These are phyloP conservation scores for Cytospora chrysosperma DNA, from an alignment of 2,329 filamentous ascomycete species.

Conservation along the genomic window DNA sequence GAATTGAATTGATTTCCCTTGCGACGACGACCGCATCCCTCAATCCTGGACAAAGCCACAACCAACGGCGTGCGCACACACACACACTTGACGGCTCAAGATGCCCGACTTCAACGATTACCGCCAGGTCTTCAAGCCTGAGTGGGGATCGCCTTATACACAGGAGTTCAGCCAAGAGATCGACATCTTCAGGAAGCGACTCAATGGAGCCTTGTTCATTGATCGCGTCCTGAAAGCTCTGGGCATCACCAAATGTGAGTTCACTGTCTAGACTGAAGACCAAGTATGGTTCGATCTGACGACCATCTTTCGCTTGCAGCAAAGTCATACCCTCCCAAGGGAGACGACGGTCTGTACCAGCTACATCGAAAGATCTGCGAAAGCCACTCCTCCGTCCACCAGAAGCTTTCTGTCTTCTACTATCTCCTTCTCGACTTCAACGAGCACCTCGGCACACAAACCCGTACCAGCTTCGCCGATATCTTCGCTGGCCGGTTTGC, in stretches of 20 bases:
- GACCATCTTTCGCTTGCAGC: slow-evolving; percentile 38
- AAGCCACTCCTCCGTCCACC: slow-evolving; percentile 63
- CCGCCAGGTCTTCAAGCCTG: slow-evolving; percentile 64
- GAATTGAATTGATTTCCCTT: too few relatives aligned
- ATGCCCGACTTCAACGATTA: slow-evolving; percentile 69
- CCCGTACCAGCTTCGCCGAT: slow-evolving; percentile 49
- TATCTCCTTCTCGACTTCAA: slow-evolving; percentile 79
- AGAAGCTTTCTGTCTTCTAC: slow-evolving; percentile 81
- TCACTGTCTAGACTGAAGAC: not conserved
- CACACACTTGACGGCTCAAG: slow-evolving; percentile 19
- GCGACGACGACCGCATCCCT: not conserved
- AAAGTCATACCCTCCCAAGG: slow-evolving; percentile 73
- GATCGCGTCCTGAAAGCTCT: slow-evolving; percentile 72
- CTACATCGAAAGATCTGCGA: slow-evolving; percentile 70
- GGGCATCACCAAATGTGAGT: slow-evolving; percentile 65
- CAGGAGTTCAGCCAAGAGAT: slow-evolving; percentile 62
- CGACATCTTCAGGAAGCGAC: slow-evolving; percentile 61
- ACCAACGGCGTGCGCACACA: not conserved
- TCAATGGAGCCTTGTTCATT: slow-evolving; percentile 74
- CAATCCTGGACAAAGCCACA: not conserved
- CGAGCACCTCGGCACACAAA: slow-evolving; percentile 41
- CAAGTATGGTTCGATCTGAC: slow-evolving; percentile 2
- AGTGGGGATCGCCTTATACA: slow-evolving; percentile 61
- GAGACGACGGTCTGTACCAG: slow-evolving; percentile 63
- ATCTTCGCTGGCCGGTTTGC: slow-evolving; percentile 61